A percentile compares a stretch with the other conserved stretches of the same genome.
phyloP scores from a whole-genome alignment of 2,329 filamentous ascomycete species.

The Exophiala bonariae region DNA sequence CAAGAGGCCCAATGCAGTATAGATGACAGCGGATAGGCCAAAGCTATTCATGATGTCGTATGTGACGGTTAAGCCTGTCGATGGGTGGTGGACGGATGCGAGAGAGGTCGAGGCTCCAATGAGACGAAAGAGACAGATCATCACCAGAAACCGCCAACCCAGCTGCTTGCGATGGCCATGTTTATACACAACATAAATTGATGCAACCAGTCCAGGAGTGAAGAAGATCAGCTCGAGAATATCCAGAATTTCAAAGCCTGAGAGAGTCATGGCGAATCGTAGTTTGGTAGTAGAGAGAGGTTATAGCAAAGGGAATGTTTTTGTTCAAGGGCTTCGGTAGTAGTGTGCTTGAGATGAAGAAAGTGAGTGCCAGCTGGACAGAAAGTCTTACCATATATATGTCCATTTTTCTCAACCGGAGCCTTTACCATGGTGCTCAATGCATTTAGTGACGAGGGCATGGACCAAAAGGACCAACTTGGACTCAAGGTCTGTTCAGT shows the following conservation, averaged over 20 bases:
- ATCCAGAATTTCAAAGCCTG: conserved; percentile 20
- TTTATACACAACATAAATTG: conserved; percentile 33
- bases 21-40: conserved; percentile 51
- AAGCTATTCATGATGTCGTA: conserved; percentile 47
- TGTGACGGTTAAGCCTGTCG: conserved; percentile 38
- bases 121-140: conserved; percentile 55
- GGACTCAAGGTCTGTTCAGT: too few relatives aligned
- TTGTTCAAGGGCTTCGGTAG: too few relatives aligned
- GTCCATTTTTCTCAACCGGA: too few relatives aligned
- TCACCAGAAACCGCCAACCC: conserved; percentile 56
- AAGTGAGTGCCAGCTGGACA: too few relatives aligned
- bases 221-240: conserved; percentile 39
- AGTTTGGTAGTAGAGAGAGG: not conserved
- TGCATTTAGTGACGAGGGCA: too few relatives aligned
- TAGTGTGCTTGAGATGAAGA: too few relatives aligned
- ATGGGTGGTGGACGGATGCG: conserved; percentile 47
- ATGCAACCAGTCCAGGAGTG: conserved; percentile 34
- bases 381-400: too few relatives aligned
- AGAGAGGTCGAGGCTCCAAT: conserved; percentile 53
- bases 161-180: conserved; percentile 44
- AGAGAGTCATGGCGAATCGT: conserved; percentile 11
- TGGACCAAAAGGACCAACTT: too few relatives aligned
- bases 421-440: too few relatives aligned
- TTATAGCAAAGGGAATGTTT: too few relatives aligned
- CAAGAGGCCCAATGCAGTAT: conserved; percentile 48